Evolutionary conservation across 768 basidiomycete species (phyloP).

Genomic region (Pleurotus djamor): DNA sequence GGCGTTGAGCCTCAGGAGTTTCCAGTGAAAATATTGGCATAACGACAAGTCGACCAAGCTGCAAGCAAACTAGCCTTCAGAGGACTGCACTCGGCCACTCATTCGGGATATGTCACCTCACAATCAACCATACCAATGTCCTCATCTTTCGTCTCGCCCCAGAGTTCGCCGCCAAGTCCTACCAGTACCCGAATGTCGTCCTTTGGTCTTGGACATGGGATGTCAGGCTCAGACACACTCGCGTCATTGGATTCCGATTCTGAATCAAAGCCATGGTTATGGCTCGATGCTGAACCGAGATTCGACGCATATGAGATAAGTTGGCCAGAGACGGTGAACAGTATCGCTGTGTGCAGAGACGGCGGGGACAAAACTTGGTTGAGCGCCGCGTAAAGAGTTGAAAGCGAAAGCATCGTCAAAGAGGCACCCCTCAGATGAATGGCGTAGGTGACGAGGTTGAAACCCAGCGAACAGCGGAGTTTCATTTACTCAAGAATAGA

Average conservation of each 20-base stretch:
- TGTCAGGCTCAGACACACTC: background rate
- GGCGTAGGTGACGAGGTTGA: background rate
- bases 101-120: slow-evolving; percentile 47
- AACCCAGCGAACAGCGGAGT: background rate
- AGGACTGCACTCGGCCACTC: background rate
- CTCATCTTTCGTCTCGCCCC: slow-evolving; percentile 71
- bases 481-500: background rate
- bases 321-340: slow-evolving; percentile 74
- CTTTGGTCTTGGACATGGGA: slow-evolving; percentile 31
- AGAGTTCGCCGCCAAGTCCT: slow-evolving; percentile 72
- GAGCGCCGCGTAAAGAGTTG: slow-evolving; percentile 44
- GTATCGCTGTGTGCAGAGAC: slow-evolving; percentile 64
- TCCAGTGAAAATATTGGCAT: too few species aligned
- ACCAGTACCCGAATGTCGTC: slow-evolving; percentile 74
- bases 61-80: background rate
- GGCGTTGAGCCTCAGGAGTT: background rate
- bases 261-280: background rate
- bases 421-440: background rate
- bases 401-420: background rate
- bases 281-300: slow-evolving; percentile 14
- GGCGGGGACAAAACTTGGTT: slow-evolving; percentile 60
- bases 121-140: slow-evolving; percentile 74
- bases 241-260: background rate
- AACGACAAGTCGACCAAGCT: background rate
- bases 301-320: slow-evolving; percentile 64